phyloP scores from a whole-genome alignment of 495 filamentous ascomycete genomes.

The Xylaria intraflava region DNA sequence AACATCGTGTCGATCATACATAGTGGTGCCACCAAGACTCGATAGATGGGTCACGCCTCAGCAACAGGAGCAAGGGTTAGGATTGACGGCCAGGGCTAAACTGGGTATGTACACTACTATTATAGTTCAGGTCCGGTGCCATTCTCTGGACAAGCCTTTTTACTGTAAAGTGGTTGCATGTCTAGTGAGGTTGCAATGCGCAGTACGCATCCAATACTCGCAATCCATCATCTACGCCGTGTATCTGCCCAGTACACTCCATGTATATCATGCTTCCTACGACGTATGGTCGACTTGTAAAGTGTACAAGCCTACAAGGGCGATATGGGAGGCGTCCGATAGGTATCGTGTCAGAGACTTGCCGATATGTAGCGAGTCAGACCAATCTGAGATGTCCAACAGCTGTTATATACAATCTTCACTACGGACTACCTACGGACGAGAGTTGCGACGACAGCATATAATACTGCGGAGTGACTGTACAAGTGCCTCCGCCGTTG shows the following conservation, averaged over 20 bases:
- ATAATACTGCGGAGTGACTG: neutral
- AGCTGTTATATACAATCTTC: neutral
- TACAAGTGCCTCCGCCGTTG: neutral
- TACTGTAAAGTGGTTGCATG: conserved; percentile 6
- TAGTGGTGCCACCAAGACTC: neutral
- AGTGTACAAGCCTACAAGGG: too few relatives aligned
- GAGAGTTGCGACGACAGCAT: too few relatives aligned
- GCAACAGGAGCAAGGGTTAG: neutral
- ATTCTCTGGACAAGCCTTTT: conserved; percentile 5
- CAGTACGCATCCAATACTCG: too few relatives aligned
- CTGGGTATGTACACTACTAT: neutral
- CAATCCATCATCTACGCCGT: too few relatives aligned
- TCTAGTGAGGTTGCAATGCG: too few relatives aligned
- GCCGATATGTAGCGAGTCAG: too few relatives aligned
- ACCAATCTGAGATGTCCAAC: neutral
- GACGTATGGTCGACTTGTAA: too few relatives aligned
- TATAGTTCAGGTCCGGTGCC: conserved; percentile 2
- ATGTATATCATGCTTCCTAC: too few relatives aligned
- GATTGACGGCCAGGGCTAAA: neutral
- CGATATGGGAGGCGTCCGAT: too few relatives aligned
- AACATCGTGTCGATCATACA: neutral
- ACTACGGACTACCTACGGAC: neutral
- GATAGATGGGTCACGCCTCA: neutral
- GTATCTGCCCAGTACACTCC: too few relatives aligned
- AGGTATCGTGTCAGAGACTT: too few relatives aligned